phyloP scores from a whole-genome alignment of 2,329 filamentous ascomycete genomes.

The Verticillium zaregamsianum region DNA sequence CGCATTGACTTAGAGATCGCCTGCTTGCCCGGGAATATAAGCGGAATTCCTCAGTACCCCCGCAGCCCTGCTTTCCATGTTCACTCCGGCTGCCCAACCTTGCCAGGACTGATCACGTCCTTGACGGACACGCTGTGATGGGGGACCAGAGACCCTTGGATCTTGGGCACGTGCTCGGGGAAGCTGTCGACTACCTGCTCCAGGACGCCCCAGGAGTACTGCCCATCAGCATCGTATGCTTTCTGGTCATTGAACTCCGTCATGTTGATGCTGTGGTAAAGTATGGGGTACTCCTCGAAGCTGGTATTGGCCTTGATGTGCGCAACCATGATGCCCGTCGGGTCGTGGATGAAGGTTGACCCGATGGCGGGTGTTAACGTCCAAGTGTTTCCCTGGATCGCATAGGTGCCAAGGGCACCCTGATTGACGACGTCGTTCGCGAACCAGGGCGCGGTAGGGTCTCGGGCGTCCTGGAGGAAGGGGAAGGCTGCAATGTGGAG shows the following conservation, averaged over 20 bases:
- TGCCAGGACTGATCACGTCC: too few relatives aligned
- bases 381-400: constrained; percentile 2
- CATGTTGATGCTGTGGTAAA: background rate
- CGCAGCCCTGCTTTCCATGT: too few relatives aligned
- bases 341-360: background rate
- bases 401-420: background rate
- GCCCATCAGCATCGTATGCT: constrained; percentile 1
- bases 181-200: constrained; percentile 4
- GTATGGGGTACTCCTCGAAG: constrained; percentile 1
- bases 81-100: too few relatives aligned
- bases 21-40: too few relatives aligned
- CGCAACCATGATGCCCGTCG: background rate
- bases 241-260: background rate
- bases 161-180: constrained; percentile 4
- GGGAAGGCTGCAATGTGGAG: constrained; percentile 3
- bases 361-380: background rate
- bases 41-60: too few relatives aligned
- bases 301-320: background rate
- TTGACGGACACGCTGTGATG: too few relatives aligned
- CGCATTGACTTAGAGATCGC: too few relatives aligned
- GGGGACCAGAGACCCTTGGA: background rate
- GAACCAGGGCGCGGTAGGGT: background rate
- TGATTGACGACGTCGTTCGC: constrained; percentile 1
- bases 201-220: constrained; percentile 5
- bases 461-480: background rate